These are phyloP conservation scores for Metschnikowia lochheadii DNA, from an alignment of 805 yeast genomes.

Conservation along the genomic window DNA sequence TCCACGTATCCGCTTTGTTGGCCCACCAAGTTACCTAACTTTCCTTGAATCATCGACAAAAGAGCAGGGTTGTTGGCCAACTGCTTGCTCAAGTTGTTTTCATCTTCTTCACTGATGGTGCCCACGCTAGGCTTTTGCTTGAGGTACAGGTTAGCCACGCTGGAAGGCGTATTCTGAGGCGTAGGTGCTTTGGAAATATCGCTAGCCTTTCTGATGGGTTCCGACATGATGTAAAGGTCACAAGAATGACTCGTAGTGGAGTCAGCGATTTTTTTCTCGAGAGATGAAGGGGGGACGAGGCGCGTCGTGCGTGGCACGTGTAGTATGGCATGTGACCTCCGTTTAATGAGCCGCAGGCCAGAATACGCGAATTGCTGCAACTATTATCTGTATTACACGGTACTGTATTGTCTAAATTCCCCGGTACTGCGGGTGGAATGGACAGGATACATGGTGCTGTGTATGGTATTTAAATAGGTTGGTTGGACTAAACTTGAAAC, in stretches of 20 bases:
- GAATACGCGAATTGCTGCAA: not conserved
- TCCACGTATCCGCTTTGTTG: constrained; percentile 83
- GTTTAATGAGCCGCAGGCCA: not conserved
- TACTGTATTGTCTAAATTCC: too few relatives aligned
- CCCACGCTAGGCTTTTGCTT: constrained; percentile 51
- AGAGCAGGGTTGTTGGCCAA: constrained; percentile 78
- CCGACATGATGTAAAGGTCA: constrained; percentile 52
- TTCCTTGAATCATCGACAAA: constrained; percentile 84
- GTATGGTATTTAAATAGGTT: too few relatives aligned
- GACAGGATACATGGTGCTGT: too few relatives aligned
- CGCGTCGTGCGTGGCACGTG: constrained; percentile 4
- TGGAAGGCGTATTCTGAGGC: constrained; percentile 97
- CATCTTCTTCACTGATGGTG: constrained; percentile 61
- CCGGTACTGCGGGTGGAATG: too few relatives aligned
- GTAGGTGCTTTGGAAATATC: constrained; percentile 93
- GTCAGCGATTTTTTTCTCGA: constrained; percentile 6
- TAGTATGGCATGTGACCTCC: constrained; percentile 2
- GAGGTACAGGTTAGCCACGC: constrained; percentile 71
- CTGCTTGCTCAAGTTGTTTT: constrained; percentile 38
- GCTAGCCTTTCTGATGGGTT: constrained; percentile 75
- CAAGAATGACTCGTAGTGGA: not conserved
- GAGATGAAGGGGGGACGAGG: constrained; percentile 6
- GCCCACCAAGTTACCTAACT: constrained; percentile 80
- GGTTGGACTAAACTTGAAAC: constrained; percentile 8
- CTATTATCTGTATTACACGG: not conserved